A percentile compares a stretch with the other conserved stretches of the same genome.
Evolutionary conservation across 2,329 filamentous ascomycete species (phyloP).

Genomic region (Cryphonectria parasitica): DNA sequence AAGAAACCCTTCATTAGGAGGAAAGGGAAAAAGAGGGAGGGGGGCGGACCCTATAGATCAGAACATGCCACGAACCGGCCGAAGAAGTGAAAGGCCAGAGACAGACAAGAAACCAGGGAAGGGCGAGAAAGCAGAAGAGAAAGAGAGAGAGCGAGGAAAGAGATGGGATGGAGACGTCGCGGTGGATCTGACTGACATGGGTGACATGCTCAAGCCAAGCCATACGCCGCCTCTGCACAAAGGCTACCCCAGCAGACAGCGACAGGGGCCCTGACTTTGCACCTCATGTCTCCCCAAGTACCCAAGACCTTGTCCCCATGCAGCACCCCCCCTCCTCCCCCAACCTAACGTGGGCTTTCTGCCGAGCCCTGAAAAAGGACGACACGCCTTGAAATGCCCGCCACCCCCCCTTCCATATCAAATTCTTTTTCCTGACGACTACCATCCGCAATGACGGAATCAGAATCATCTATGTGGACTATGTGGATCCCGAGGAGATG

Average conservation of each 20-base stretch:
- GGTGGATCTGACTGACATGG: conserved; percentile 26
- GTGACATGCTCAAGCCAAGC: conserved; percentile 15
- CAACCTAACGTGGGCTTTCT: conserved; percentile 3
- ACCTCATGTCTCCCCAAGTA: neutral
- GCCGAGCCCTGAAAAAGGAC: conserved; percentile 14
- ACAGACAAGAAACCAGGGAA: conserved; percentile 6
- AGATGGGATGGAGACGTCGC: conserved; percentile 25
- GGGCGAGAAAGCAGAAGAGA: conserved; percentile 3
- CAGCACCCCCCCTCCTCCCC: too few relatives aligned
- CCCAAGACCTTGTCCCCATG: neutral
- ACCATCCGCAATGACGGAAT: neutral
- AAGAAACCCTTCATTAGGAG: neutral
- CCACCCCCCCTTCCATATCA: conserved; percentile 9
- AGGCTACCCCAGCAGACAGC: conserved; percentile 24
- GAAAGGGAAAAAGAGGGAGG: too few relatives aligned
- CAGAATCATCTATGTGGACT: neutral
- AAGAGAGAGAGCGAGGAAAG: conserved; percentile 7
- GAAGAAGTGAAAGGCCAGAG: conserved; percentile 7
- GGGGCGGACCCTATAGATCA: neutral
- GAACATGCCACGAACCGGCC: conserved; percentile 4
- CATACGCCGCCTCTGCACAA: conserved; percentile 29
- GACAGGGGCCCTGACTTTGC: conserved; percentile 10
- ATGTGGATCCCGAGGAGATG: neutral
- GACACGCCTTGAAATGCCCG: conserved; percentile 16
- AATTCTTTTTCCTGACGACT: neutral